Base-by-base conservation (phyloP, 2,329 filamentous ascomycete genomes). In the Trichophaea hybrida region DNA sequence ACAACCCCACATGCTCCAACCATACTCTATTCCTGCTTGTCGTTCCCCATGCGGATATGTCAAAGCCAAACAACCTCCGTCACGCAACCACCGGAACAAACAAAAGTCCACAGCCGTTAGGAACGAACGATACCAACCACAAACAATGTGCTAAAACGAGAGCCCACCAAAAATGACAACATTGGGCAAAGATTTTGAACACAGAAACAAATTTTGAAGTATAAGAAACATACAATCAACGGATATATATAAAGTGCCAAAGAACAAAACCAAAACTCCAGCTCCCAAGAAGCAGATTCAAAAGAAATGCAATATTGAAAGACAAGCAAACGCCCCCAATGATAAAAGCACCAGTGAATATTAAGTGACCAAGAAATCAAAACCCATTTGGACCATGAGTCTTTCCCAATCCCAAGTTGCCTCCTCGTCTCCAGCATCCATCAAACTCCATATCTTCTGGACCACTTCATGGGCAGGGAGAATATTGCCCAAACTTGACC, bases 391-490 rank as follows among this genome's bases (percentile, higher is more conserved):
- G 52, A 75, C 72, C 62, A 82, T 80, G 60, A 82, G 78, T 61
- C 73, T 77, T 70, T 83, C 80, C 79, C 79, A 83, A 69, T 83
- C 80, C 80, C 80, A 83, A 58, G 76, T 66, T 59, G 79, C 78
- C 59, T 80, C 76, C 60, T 76, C 74, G 55, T 77, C 77, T 0
- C 74, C 74, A 15, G 71, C 73, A 64, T 82, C 80, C 80, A 83
- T 83, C 57, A 80, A 72, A 59, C 75, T 73, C 80, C 80, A 83
- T 17, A 83, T 74, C 60, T 73, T 75, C 58, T 77, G 72, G 15
- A 83, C 78, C 6, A 82, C 76, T 59, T 74, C 74, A 62, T 77
- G 74, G 2, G 80, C 79, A 57, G 76, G 75, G 52, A 74, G 72
- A 62, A 82, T 81, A 66, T 82, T 82, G 54, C 78, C 78, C 12